phyloP scores from a whole-genome alignment of 2,329 filamentous ascomycete species.

The Helicocarpus griseus region DNA sequence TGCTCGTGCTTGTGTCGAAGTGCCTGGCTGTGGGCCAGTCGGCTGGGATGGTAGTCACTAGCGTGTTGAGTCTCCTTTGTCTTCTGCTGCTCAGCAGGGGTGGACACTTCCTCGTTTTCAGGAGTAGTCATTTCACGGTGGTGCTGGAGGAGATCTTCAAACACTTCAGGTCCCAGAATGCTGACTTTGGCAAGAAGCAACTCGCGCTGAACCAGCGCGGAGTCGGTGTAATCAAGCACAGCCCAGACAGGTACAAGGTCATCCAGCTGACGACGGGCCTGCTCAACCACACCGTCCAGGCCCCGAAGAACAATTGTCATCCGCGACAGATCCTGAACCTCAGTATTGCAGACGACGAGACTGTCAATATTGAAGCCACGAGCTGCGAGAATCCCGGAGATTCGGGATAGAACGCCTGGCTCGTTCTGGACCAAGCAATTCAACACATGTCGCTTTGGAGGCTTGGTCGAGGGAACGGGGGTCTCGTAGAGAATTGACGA shows the following conservation, averaged over 20 bases:
- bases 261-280: constrained; percentile 88
- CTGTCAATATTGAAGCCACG: constrained; percentile 99
- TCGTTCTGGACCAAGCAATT: constrained; percentile 99
- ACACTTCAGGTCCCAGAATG: constrained; percentile 94
- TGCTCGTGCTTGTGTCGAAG: constrained; percentile 96
- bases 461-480: constrained; percentile 68
- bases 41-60: constrained; percentile 78
- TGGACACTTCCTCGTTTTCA: constrained; percentile 26
- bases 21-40: constrained; percentile 76
- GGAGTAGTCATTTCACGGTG: constrained; percentile 76
- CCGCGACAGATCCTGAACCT: constrained; percentile 89
- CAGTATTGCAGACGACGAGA: constrained; percentile 93
- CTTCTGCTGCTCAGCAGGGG: not conserved
- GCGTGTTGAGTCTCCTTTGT: constrained; percentile 21
- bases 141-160: constrained; percentile 90
- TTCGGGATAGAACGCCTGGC: constrained; percentile 89
- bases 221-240: constrained; percentile 87
- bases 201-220: constrained; percentile 90
- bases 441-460: constrained; percentile 88
- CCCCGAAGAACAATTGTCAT: constrained; percentile 98
- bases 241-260: constrained; percentile 98
- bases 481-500: constrained; percentile 99
- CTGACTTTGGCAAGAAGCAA: constrained; percentile 92
- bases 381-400: constrained; percentile 91
- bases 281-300: constrained; percentile 96